Evolutionary conservation across 495 filamentous ascomycete genomes (phyloP).

Genomic region (Penicillium malachiteum): DNA sequence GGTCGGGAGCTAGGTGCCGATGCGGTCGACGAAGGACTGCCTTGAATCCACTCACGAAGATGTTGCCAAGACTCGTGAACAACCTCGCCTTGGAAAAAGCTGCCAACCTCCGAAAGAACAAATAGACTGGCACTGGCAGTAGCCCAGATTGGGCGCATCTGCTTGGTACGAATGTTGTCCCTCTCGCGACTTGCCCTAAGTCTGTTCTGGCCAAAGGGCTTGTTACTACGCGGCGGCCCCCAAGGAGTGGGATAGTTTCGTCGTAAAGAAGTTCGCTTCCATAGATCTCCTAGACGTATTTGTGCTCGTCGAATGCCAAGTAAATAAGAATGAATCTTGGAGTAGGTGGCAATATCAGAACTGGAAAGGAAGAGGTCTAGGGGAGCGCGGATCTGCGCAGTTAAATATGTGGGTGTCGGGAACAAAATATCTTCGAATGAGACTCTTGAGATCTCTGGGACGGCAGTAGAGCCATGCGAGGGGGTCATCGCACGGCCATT

Average conservation of each 20-base stretch:
- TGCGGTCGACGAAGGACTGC: conserved; percentile 10
- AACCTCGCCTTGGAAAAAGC: conserved; percentile 87
- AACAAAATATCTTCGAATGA: conserved; percentile 80
- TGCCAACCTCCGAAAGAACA: conserved; percentile 79
- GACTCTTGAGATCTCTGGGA: conserved; percentile 34
- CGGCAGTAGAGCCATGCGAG: conserved; percentile 31
- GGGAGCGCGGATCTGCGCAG: conserved; percentile 71
- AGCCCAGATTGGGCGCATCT: conserved; percentile 82
- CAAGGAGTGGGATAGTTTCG: conserved; percentile 71
- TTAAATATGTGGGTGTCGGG: conserved; percentile 69
- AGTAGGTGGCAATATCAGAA: conserved; percentile 74
- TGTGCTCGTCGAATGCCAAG: conserved; percentile 80
- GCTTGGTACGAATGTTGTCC: conserved; percentile 54
- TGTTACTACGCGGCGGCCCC: conserved; percentile 60
- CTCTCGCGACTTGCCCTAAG: conserved; percentile 57
- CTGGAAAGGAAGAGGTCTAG: conserved; percentile 82
- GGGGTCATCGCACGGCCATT: conserved; percentile 20
- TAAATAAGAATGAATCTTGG: conserved; percentile 82
- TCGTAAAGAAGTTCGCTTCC: conserved; percentile 76
- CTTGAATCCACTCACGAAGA: conserved; percentile 59
- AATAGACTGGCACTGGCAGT: conserved; percentile 79
- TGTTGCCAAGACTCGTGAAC: conserved; percentile 72
- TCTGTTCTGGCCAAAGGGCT: conserved; percentile 52
- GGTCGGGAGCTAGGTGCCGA: conserved; percentile 36
- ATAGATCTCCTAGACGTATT: conserved; percentile 74